Evolutionary conservation across 1,139 yeast species (phyloP).

Genomic region (Protomyces gravidus): DNA sequence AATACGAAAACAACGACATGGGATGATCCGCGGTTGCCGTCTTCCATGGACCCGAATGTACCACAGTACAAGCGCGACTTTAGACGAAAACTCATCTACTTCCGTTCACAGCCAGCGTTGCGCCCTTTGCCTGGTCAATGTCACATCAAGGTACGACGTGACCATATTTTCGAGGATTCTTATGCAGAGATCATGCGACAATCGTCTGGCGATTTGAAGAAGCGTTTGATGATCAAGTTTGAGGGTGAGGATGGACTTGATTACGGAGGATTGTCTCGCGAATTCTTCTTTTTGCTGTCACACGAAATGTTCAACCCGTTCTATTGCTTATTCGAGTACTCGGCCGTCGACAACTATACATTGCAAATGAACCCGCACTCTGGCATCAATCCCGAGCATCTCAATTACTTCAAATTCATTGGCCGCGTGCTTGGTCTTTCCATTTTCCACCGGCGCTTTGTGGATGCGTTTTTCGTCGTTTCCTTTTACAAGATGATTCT

Average conservation of each 20-base stretch:
- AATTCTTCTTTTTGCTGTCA: slow-evolving; percentile 88
- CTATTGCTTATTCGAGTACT: slow-evolving; percentile 92
- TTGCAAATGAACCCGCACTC: slow-evolving; percentile 96
- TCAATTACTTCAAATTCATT: slow-evolving; percentile 94
- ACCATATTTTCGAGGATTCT: slow-evolving; percentile 93
- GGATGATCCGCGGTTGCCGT: slow-evolving; percentile 99
- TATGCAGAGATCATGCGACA: slow-evolving; percentile 98
- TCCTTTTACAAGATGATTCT: slow-evolving; percentile 98
- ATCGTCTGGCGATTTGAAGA: slow-evolving; percentile 95
- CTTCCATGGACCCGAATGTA: slow-evolving; percentile 93
- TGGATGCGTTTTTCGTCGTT: slow-evolving; percentile 97
- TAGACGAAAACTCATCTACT: slow-evolving; percentile 92
- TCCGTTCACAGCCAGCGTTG: slow-evolving; percentile 96
- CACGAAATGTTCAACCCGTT: slow-evolving; percentile 99
- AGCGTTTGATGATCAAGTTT: slow-evolving; percentile 93
- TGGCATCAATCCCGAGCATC: slow-evolving; percentile 96
- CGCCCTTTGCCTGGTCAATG: slow-evolving; percentile 98
- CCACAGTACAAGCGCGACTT: slow-evolving; percentile 99
- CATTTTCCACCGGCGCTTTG: slow-evolving; percentile 93
- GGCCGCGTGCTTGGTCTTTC: slow-evolving; percentile 98
- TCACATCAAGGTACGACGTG: slow-evolving; percentile 95
- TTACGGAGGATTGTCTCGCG: slow-evolving; percentile 98
- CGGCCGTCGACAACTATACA: slow-evolving; percentile 96
- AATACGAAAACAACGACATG: slow-evolving; percentile 98
- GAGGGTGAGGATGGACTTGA: slow-evolving; percentile 99